Conservation (phyloP, 1,139 yeast genomes). For the Debaryomycetaceae sp. region DNA sequence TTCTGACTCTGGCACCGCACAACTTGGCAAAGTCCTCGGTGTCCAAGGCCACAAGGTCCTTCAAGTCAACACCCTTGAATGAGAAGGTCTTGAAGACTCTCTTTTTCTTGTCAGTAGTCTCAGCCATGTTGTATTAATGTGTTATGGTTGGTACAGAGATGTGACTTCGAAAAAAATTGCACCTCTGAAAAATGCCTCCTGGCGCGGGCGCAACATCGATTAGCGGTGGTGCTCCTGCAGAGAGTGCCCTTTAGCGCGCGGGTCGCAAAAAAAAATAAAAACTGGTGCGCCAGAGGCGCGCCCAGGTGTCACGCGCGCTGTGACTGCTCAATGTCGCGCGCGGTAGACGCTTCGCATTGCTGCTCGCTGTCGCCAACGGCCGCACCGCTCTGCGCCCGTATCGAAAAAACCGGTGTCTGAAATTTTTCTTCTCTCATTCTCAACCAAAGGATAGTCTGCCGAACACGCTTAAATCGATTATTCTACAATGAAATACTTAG, state of each 20-base stretch:
- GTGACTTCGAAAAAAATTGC: slow-evolving; percentile 7
- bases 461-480: slow-evolving; percentile 54
- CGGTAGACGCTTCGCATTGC: neutral
- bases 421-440: slow-evolving; percentile 8
- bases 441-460: slow-evolving; percentile 58
- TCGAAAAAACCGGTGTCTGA: slow-evolving; percentile 1
- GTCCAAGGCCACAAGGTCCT: slow-evolving; percentile 89
- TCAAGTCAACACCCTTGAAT: slow-evolving; percentile 98
- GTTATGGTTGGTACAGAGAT: slow-evolving; percentile 11
- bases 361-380: no score
- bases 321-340: slow-evolving; percentile 8
- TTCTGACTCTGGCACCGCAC: slow-evolving; percentile 98
- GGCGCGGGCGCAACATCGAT: slow-evolving; percentile 1
- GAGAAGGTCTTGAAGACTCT: slow-evolving; percentile 95
- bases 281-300: neutral
- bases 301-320: slow-evolving; percentile 10
- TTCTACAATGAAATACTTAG: slow-evolving; percentile 80
- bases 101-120: slow-evolving; percentile 70
- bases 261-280: neutral
- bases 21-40: slow-evolving; percentile 96
- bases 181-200: slow-evolving; percentile 10
- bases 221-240: slow-evolving; percentile 5
- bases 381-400: slow-evolving; percentile 2
- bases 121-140: slow-evolving; percentile 35
- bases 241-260: neutral